Evolutionary conservation across 1,284 basidiomycete species (phyloP), one percentile per base, ranked within the genome.

Genomic region (Amylostereum areolatum): DNA sequence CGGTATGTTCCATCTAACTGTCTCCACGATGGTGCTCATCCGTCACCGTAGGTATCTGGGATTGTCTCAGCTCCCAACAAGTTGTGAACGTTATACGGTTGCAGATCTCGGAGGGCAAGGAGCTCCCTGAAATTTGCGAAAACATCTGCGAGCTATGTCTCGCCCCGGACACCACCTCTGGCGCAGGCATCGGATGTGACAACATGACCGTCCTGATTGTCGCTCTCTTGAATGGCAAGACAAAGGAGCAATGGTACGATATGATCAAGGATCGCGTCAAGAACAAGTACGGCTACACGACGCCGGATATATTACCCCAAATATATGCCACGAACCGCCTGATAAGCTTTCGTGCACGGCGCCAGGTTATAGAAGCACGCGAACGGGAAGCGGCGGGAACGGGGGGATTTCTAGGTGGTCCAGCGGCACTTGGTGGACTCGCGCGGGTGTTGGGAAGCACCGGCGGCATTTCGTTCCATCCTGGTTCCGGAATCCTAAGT

Each of bases 161-260:
- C 43, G 95, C 97, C 9, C 94, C 95, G 1, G 92, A 97, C 65
- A 90, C 92, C 2, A 89, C 90, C 43, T 89, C 90, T 37, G 92
- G 92, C 41, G 80, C 81, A 40, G 96, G 97, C 12, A 91, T 98
- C 54, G 97, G 97, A 25, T 98, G 95, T 65, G 97, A 99, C 73
- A 99, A 99, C 73, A 99, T 99, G 97, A 99, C 97, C 0, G 77
- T 97, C 48, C 80, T 97, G 57, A 80, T 99, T 51, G 81, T 99
- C 44, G 97, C 92, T 3, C 66, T 99, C 45, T 78, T 97, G 31
- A 78, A 89, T 55, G 95, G 92, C 31, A 83, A 85, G 52, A 92
- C 92, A 11, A 83, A 87, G 64, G 86, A 92, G 55, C 85, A 97
- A 63, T 99, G 97, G 97, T 91, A 90, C 63, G 68, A 78, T 27